phyloP scores from a whole-genome alignment of 345 rosid species.

The Theobroma cacao region DNA sequence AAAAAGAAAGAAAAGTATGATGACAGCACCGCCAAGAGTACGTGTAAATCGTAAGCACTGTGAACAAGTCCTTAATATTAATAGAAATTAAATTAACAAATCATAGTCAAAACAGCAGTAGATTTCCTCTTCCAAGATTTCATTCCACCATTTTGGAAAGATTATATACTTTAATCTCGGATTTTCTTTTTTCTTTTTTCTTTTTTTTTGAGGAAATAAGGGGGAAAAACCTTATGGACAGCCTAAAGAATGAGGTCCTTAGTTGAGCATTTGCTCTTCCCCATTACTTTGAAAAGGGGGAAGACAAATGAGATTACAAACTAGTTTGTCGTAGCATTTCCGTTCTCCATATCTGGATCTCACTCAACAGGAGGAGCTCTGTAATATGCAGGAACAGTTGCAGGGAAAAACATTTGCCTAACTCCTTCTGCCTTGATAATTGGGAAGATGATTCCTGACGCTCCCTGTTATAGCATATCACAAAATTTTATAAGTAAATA shows the following conservation, averaged over 20 bases:
- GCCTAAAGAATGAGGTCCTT: neutral
- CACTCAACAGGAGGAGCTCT: conserved; percentile 32
- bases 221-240: neutral
- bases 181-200: neutral
- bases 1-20: too few species aligned
- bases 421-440: conserved; percentile 53
- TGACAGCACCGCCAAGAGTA: too few species aligned
- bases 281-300: neutral
- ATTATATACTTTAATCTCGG: neutral
- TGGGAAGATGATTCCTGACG: conserved; percentile 48
- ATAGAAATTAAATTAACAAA: neutral
- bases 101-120: neutral
- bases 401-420: conserved; percentile 49
- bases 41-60: too few species aligned
- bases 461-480: conserved; percentile 28
- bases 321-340: neutral
- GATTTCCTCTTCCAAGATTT: neutral
- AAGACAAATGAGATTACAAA: too few species aligned
- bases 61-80: neutral
- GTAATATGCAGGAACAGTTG: conserved; percentile 48
- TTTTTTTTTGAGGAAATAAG: neutral
- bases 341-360: neutral
- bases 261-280: neutral
- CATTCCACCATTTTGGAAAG: neutral
- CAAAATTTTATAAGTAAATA: neutral